Evolutionary conservation across 805 yeast species (phyloP).

Genomic region (Suhomyces sp.): DNA sequence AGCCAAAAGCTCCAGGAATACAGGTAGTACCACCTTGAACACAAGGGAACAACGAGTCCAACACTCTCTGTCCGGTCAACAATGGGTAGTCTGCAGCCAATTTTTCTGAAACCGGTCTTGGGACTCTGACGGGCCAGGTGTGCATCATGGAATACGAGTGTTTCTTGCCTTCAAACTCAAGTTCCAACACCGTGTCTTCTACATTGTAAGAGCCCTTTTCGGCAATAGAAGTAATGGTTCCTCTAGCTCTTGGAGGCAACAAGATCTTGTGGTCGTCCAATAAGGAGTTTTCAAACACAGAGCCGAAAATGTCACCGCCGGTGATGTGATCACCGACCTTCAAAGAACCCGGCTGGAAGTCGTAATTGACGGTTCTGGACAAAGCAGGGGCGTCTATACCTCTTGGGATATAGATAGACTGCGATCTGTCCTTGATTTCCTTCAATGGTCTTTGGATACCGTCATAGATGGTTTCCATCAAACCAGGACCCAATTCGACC

Average conservation of each 20-base stretch:
- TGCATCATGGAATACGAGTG: constrained; percentile 89
- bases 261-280: constrained; percentile 89
- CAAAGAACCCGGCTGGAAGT: constrained; percentile 74
- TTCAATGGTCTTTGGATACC: constrained; percentile 99
- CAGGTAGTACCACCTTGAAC: constrained; percentile 99
- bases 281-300: constrained; percentile 90
- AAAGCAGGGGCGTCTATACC: constrained; percentile 98
- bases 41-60: constrained; percentile 96
- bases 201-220: constrained; percentile 87
- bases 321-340: constrained; percentile 96
- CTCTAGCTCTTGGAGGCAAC: constrained; percentile 97
- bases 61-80: constrained; percentile 97
- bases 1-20: constrained; percentile 99
- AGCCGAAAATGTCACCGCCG: constrained; percentile 97
- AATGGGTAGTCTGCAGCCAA: constrained; percentile 91
- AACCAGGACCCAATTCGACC: constrained; percentile 98
- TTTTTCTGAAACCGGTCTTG: constrained; percentile 97
- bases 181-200: constrained; percentile 86
- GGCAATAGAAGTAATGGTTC: constrained; percentile 89
- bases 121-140: constrained; percentile 99
- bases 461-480: constrained; percentile 98
- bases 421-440: constrained; percentile 81
- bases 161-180: constrained; percentile 88
- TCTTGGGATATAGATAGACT: constrained; percentile 96
- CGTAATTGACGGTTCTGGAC: constrained; percentile 76